Evolutionary conservation across 2,329 filamentous ascomycete species (phyloP).

Genomic region (Ilyonectria robusta): DNA sequence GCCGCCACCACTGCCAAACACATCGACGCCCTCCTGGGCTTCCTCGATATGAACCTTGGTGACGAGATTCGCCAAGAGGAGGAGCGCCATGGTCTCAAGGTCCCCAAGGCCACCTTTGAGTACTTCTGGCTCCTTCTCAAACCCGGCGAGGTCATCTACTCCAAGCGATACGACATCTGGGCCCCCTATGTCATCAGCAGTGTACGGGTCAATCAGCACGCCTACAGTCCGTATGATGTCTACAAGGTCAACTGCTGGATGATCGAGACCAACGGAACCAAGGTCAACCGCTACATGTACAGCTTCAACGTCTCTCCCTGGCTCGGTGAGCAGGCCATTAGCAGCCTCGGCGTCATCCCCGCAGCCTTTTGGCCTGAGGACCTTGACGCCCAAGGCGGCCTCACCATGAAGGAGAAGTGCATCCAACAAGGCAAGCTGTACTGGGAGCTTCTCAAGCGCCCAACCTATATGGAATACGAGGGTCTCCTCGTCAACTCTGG

Average conservation of each 20-base stretch:
- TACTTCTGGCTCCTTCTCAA: conserved; percentile 63
- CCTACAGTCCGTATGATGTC: conserved; percentile 25
- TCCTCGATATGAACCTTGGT: conserved; percentile 58
- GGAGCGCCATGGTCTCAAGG: conserved; percentile 54
- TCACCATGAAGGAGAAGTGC: conserved; percentile 54
- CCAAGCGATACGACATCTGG: conserved; percentile 57
- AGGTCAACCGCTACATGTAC: conserved; percentile 56
- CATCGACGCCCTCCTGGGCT: conserved; percentile 61
- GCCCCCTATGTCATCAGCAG: conserved; percentile 58
- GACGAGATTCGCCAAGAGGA: conserved; percentile 57
- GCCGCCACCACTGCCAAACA: conserved; percentile 57
- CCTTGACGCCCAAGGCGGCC: conserved; percentile 49
- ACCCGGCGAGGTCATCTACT: conserved; percentile 62
- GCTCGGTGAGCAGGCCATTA: conserved; percentile 60
- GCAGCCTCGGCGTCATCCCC: conserved; percentile 58
- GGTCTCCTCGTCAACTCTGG: conserved; percentile 55
- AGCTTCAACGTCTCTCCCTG: conserved; percentile 55
- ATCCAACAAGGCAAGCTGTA: conserved; percentile 60
- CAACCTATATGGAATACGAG: conserved; percentile 63
- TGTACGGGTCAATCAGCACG: conserved; percentile 40
- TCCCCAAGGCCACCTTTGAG: conserved; percentile 60
- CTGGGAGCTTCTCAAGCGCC: conserved; percentile 63
- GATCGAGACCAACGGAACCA: conserved; percentile 53
- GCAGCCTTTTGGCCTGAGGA: conserved; percentile 59
- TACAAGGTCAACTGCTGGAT: conserved; percentile 59